A percentile compares a stretch with the other conserved stretches of the same genome.
These are phyloP conservation scores for Gillenia trifoliata DNA, from an alignment of 306 rosid genomes.

Conservation along the genomic window DNA sequence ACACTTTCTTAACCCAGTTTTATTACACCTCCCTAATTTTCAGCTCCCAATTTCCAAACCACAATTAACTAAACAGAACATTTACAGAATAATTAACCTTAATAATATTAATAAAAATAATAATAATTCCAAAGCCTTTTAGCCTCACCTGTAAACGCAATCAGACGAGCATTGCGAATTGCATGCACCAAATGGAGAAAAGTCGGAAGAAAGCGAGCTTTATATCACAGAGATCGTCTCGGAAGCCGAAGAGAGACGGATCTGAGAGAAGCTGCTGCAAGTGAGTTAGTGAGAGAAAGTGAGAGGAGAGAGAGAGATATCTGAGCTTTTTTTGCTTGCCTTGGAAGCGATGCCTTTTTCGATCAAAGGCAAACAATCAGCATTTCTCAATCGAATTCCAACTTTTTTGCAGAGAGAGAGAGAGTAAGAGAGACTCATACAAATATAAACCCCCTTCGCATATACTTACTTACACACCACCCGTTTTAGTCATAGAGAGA, in stretches of 20 bases:
- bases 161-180: conserved; percentile 54
- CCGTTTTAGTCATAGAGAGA: neutral
- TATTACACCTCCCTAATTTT: neutral
- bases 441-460: neutral
- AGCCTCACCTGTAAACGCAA: conserved; percentile 44
- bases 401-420: conserved; percentile 25
- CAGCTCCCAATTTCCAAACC: neutral
- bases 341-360: conserved; percentile 71
- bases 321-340: conserved; percentile 48
- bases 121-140: neutral
- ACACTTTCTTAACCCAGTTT: neutral
- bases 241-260: conserved; percentile 36
- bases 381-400: conserved; percentile 38
- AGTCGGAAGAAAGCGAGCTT: conserved; percentile 12
- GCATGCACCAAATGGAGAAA: conserved; percentile 21
- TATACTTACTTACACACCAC: neutral
- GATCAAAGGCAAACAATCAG: conserved; percentile 36
- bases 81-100: no score
- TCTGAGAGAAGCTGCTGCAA: conserved; percentile 33
- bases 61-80: neutral
- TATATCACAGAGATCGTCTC: conserved; percentile 32
- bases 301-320: conserved; percentile 15
- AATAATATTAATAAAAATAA: no score
- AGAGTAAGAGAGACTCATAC: conserved; percentile 13
- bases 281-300: neutral